Percentiles rank a stretch among this genome's conserved stretches.
Evolutionary conservation across 2,329 filamentous ascomycete species (phyloP).

Genomic region (Penicillium sp.): DNA sequence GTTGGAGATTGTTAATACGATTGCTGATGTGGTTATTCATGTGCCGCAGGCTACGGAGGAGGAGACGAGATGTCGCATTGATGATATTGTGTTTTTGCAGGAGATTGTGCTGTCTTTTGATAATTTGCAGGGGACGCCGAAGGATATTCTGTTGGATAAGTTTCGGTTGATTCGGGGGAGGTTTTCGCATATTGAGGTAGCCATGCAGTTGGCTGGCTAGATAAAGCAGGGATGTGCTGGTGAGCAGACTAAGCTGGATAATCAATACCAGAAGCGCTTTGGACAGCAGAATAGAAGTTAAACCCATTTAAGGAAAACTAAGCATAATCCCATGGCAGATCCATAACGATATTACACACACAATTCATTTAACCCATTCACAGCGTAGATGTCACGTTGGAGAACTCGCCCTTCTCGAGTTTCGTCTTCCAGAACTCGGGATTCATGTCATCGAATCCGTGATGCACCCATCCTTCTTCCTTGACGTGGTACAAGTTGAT

Average conservation of each 20-base stretch:
- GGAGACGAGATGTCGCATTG: slow-evolving; percentile 48
- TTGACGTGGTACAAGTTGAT: slow-evolving; percentile 99
- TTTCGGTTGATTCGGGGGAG: slow-evolving; percentile 32
- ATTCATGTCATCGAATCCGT: slow-evolving; percentile 97
- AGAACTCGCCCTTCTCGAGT: slow-evolving; percentile 97
- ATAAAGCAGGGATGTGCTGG: too few species aligned
- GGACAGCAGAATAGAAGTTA: neutral
- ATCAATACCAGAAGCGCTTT: neutral
- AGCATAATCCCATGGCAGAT: slow-evolving; percentile 13
- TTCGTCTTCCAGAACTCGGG: slow-evolving; percentile 99
- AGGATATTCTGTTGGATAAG: slow-evolving; percentile 45
- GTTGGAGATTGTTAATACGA: slow-evolving; percentile 59
- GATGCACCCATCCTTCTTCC: slow-evolving; percentile 98
- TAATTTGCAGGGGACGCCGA: slow-evolving; percentile 46
- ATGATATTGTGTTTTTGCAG: slow-evolving; percentile 54
- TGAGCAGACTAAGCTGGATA: too few species aligned
- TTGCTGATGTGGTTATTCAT: slow-evolving; percentile 56
- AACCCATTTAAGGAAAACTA: neutral
- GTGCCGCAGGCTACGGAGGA: slow-evolving; percentile 47
- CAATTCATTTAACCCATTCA: slow-evolving; percentile 21
- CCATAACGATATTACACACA: slow-evolving; percentile 20
- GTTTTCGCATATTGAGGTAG: slow-evolving; percentile 20
- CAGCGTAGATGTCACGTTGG: slow-evolving; percentile 79
- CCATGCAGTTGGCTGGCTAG: slow-evolving; percentile 23
- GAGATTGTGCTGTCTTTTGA: slow-evolving; percentile 51